Evolutionary conservation across 2,329 filamentous ascomycete genomes (phyloP).

Genomic region (Xylariales sp.): DNA sequence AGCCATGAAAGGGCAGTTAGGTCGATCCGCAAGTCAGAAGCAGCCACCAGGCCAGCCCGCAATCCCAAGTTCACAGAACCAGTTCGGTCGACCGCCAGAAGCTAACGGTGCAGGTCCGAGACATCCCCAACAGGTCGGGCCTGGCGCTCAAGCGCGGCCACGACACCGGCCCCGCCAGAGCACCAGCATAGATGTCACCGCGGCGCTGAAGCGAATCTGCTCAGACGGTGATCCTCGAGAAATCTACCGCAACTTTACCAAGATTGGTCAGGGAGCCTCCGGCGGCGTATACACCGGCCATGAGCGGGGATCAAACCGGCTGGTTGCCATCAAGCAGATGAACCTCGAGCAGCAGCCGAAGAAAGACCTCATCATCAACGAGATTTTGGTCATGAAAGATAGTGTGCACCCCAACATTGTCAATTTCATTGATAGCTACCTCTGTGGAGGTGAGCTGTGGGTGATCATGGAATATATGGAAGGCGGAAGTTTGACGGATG

Average conservation of each 20-base stretch:
- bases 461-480: conserved; percentile 99
- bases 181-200: conserved; percentile 75
- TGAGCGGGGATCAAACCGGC: conserved; percentile 75
- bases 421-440: conserved; percentile 97
- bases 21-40: conserved; percentile 71
- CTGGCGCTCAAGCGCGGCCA: conserved; percentile 54
- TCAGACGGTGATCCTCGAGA: conserved; percentile 83
- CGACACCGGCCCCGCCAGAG: conserved; percentile 77
- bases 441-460: conserved; percentile 88
- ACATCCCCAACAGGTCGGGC: conserved; percentile 31
- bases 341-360: conserved; percentile 97
- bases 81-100: conserved; percentile 20
- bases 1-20: conserved; percentile 66
- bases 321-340: conserved; percentile 99
- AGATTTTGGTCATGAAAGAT: conserved; percentile 98
- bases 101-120: conserved; percentile 20
- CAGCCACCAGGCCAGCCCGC: conserved; percentile 48
- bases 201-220: conserved; percentile 83
- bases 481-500: conserved; percentile 93
- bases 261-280: conserved; percentile 96
- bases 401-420: conserved; percentile 98
- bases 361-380: conserved; percentile 98
- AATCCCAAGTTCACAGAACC: conserved; percentile 49
- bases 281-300: conserved; percentile 93
- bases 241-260: conserved; percentile 81